Evolutionary conservation across 345 rosid genomes (phyloP).

Genomic region (Barbarea vulgaris): DNA sequence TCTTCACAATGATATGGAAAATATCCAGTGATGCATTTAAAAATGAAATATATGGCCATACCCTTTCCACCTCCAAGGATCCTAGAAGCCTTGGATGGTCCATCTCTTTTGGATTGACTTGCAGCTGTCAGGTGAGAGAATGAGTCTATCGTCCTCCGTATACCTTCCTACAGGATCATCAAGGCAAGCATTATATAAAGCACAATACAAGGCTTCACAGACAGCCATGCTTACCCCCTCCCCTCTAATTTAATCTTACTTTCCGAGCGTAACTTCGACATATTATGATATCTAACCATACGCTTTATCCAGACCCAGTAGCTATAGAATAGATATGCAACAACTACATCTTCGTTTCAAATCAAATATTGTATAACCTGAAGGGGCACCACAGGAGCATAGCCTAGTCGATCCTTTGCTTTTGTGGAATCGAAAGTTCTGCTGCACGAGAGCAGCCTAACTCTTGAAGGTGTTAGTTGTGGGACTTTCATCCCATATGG

Average conservation of each 20-base stretch:
- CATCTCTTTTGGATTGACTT: slow-evolving; percentile 60
- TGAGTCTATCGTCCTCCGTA: slow-evolving; percentile 75
- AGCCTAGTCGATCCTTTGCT: slow-evolving; percentile 86
- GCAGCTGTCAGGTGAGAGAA: slow-evolving; percentile 74
- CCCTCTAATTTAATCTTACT: too few relatives aligned
- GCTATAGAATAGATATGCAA: slow-evolving; percentile 21
- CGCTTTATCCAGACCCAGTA: slow-evolving; percentile 1
- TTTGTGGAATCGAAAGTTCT: slow-evolving; percentile 75
- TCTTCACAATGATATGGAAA: background rate
- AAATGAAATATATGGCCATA: slow-evolving; percentile 37
- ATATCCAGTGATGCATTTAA: background rate
- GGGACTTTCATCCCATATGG: slow-evolving; percentile 91
- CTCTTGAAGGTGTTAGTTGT: slow-evolving; percentile 86
- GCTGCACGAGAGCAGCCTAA: slow-evolving; percentile 81
- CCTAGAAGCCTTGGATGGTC: slow-evolving; percentile 76
- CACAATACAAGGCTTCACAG: background rate
- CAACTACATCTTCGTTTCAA: slow-evolving; percentile 12
- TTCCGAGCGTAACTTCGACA: background rate
- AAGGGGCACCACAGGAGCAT: slow-evolving; percentile 70
- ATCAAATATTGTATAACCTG: slow-evolving; percentile 58
- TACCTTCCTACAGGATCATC: slow-evolving; percentile 69
- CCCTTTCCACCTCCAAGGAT: slow-evolving; percentile 87
- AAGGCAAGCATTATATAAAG: slow-evolving; percentile 15
- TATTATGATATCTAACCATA: background rate
- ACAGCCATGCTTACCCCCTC: background rate